Base-by-base conservation (phyloP, 345 rosid species). In the Camelina laxa region DNA sequence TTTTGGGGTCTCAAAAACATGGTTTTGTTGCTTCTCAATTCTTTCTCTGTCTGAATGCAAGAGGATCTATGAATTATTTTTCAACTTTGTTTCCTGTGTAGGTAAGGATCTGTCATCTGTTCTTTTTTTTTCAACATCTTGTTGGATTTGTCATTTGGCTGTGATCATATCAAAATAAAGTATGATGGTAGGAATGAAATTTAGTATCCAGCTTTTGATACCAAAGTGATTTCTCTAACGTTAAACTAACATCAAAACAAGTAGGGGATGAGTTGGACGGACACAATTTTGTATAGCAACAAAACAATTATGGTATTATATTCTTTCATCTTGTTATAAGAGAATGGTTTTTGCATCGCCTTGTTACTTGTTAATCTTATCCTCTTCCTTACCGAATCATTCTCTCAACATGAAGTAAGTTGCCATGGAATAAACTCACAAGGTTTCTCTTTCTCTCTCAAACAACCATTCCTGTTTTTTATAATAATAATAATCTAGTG, bases 341-440 rank as follows among this genome's bases (percentile, higher is more conserved):
- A 16, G 27, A 36, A 19, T 60, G 5, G 19, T 11, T 12, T 35
- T 60, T 45, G 50, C 9, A 9, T 45, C n/a, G 17, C n/a, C n/a
- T n/a, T 45, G 50, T n/a, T 45, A 17, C 19, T 45, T 45, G 49
- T 45, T 45, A 14, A 45, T 45, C 49, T 45, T 45, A 45, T 45
- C 50, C 5, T 41, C 47, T 41, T 41, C 41, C 12, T 38, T 38
- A 2, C 41, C n/a, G n/a, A 12, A 13, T 13, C 50, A 15, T 7
- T 49, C 36, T 59, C 50, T 21, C 70, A 35, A 74, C 54, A 48
- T 24, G 67, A 59, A 48, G 27, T 36, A 58, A 65, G 20, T 74
- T 65, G 51, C 59, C 20, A 65, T 21, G 59, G 78, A 75, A 75
- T 75, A 75, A 75, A 67, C 56, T 51, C 45, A 67, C 36, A 50